phyloP scores from a whole-genome alignment of 139 green algal genomes.

The Zygnema cylindricum region DNA sequence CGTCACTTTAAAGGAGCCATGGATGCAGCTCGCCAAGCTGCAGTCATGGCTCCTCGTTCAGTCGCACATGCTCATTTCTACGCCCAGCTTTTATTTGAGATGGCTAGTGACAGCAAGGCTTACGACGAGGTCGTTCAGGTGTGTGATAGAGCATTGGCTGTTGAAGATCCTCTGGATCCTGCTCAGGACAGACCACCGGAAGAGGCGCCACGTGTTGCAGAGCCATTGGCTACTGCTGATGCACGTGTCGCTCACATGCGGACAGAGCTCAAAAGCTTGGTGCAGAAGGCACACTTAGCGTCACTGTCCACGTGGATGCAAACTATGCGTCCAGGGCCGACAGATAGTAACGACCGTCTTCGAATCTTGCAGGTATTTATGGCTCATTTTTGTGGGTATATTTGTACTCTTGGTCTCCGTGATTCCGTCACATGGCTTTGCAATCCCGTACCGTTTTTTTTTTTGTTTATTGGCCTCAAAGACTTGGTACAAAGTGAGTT shows the following conservation, averaged over 20 bases:
- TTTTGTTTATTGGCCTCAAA: too few species aligned
- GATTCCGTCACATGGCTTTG: too few species aligned
- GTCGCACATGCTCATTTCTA: slow-evolving; percentile 45
- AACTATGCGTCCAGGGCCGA: background rate
- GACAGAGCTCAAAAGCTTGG: slow-evolving; percentile 26
- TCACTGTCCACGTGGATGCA: slow-evolving; percentile 37
- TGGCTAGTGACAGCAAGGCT: slow-evolving; percentile 17
- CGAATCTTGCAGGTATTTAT: slow-evolving; percentile 26
- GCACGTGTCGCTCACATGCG: slow-evolving; percentile 30
- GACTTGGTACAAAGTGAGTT: too few species aligned
- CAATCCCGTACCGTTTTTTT: too few species aligned
- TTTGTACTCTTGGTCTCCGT: too few species aligned
- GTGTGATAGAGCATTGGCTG: slow-evolving; percentile 26
- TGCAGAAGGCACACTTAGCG: slow-evolving; percentile 47
- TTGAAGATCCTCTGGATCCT: slow-evolving; percentile 30
- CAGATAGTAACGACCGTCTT: slow-evolving; percentile 11
- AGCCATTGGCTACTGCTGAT: slow-evolving; percentile 22
- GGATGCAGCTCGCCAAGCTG: slow-evolving; percentile 5
- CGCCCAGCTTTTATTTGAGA: slow-evolving; percentile 43
- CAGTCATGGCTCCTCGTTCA: slow-evolving; percentile 3
- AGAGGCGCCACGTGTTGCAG: slow-evolving; percentile 14
- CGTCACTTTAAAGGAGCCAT: background rate
- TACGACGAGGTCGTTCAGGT: slow-evolving; percentile 40
- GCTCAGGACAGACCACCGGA: slow-evolving; percentile 31
- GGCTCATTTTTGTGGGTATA: too few species aligned